A percentile compares a stretch with the other conserved stretches of the same genome.
Conservation (phyloP, 2,329 filamentous ascomycete species). For the Thielaviopsis ethacetica region DNA sequence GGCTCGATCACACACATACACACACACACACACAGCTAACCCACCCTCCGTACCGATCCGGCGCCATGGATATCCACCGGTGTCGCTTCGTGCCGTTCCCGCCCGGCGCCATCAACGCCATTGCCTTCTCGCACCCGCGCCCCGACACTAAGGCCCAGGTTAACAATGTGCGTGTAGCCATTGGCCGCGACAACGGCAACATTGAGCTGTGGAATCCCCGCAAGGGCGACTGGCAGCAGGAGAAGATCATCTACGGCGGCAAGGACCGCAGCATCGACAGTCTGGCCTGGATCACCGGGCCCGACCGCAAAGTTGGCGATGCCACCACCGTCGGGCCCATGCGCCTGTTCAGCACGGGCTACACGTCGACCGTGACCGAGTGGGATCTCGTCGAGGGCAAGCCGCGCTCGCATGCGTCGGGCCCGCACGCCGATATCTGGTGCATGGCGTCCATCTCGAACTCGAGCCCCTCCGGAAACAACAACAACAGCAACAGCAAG, state of each 20-base stretch:
- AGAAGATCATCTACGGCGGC: conserved; percentile 69
- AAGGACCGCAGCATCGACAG: conserved; percentile 79
- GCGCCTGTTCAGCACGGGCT: conserved; percentile 90
- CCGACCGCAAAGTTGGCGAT: conserved; percentile 49
- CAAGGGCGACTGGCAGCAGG: conserved; percentile 73
- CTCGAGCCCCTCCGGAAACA: conserved; percentile 15
- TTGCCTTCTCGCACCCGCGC: conserved; percentile 75
- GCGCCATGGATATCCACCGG: conserved; percentile 81
- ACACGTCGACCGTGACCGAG: conserved; percentile 81
- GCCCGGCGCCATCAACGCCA: conserved; percentile 78
- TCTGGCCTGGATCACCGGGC: conserved; percentile 79
- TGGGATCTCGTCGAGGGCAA: conserved; percentile 76
- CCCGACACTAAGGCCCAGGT: conserved; percentile 29
- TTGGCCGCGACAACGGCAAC: conserved; percentile 86
- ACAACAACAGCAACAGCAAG: conserved; percentile 11
- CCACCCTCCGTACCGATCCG: conserved; percentile 1
- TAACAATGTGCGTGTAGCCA: conserved; percentile 55
- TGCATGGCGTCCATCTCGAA: conserved; percentile 46
- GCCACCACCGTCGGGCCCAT: conserved; percentile 45
- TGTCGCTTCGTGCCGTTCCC: conserved; percentile 92
- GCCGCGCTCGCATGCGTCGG: conserved; percentile 67
- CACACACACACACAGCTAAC: background rate
- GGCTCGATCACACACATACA: background rate
- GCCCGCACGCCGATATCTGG: conserved; percentile 94
- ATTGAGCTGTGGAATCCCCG: conserved; percentile 96